Conservation (phyloP, 1,139 yeast genomes). For the Candida frijolesensis region DNA sequence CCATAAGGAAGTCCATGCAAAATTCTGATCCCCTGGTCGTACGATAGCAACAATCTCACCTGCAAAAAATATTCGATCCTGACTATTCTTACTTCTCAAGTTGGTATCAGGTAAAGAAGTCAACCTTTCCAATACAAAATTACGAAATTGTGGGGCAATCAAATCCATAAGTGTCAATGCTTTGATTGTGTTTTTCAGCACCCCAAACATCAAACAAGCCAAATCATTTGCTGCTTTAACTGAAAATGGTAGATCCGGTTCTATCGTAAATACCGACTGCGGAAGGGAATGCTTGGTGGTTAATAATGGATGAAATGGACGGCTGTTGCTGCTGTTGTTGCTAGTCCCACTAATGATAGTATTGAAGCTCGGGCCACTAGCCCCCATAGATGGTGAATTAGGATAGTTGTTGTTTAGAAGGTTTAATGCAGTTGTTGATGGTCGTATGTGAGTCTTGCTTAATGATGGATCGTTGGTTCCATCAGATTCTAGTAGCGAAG, state of each 20-base stretch:
- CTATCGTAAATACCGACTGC: conserved; percentile 84
- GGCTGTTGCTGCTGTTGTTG: conserved; percentile 17
- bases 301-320: conserved; percentile 63
- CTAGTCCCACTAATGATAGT: conserved; percentile 2
- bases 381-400: neutral
- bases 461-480: conserved; percentile 13
- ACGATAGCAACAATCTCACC: conserved; percentile 62
- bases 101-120: conserved; percentile 20
- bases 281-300: conserved; percentile 70
- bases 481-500: conserved; percentile 32
- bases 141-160: conserved; percentile 72
- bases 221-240: conserved; percentile 86
- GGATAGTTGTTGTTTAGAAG: conserved; percentile 19
- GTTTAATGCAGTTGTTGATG: conserved; percentile 33
- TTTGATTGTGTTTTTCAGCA: conserved; percentile 63
- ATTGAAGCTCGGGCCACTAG: neutral
- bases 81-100: conserved; percentile 8
- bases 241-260: conserved; percentile 73
- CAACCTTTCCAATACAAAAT: conserved; percentile 62
- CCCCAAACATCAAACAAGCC: conserved; percentile 87
- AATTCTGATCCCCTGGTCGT: conserved; percentile 49
- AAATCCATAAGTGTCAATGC: conserved; percentile 72
- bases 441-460: conserved; percentile 19
- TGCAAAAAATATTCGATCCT: conserved; percentile 42
- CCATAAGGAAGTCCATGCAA: conserved; percentile 86